Base-by-base conservation (phyloP, 2,329 filamentous ascomycete genomes). In the Trichoderma cornu-damae region DNA sequence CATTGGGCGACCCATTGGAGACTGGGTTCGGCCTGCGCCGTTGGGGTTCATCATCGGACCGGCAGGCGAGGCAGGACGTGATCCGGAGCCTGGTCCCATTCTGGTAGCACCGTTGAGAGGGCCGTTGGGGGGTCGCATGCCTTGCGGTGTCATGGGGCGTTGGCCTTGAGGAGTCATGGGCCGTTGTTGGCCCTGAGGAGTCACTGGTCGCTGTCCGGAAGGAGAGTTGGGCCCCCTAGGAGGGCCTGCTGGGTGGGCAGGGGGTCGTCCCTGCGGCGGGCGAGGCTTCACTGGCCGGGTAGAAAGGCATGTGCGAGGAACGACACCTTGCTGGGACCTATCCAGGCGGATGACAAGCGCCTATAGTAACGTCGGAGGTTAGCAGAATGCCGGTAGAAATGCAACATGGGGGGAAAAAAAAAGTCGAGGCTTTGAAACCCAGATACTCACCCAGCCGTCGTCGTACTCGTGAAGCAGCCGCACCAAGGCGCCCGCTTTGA, bases 391-490 rank as follows among this genome's bases (percentile, higher is more conserved):
- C 8, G 3, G 8, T 9, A 42, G 14, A 11, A 52, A 60, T 70
- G 64, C 68, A 65, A n/a, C n/a, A n/a, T n/a, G n/a, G n/a, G n/a
- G n/a, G n/a, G n/a, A n/a, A n/a, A n/a, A n/a, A 60, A 56, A 49
- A 58, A 38, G 26, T 12, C 44, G 20, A 8, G 7, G 24, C 20
- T 32, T 42, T 56, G 38, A 20, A 24, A 38, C 32, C 3, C 14
- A 46, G 14, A 6, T 57, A 80, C 88, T 81, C 82, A 93, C 89
- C 94, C 94, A 99, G 67, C 94, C 94, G 74, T 99, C 94, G 69
- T 99, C 94, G 67, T 97, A 99, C 73, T 96, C 92, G 68, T 97
- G 93, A 52, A 97, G 79, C 62, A 99, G 78, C 62, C 93, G 84
- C 50, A 97, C 90, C 48, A 99, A 79, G 61, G 95, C 86, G 52